Conservation (phyloP, 108 stramenopile genomes). For the Nitzschia palea region DNA sequence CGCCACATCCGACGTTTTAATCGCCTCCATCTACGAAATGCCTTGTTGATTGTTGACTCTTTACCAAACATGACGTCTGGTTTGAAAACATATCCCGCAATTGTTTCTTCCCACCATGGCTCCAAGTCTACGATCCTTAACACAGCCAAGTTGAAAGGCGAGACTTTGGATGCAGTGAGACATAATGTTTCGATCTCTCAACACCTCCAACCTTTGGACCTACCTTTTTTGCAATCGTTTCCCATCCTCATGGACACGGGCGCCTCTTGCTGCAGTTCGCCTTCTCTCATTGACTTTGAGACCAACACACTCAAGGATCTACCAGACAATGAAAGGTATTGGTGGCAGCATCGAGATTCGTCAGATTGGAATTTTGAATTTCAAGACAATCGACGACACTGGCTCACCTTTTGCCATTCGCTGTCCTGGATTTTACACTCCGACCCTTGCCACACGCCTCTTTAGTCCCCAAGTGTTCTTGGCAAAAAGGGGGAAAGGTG, state of each 20-base stretch:
- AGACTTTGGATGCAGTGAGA: neutral
- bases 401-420: neutral
- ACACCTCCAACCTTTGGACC: neutral
- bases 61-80: neutral
- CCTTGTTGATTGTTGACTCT: neutral
- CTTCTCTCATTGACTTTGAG: neutral
- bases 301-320: neutral
- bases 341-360: constrained; percentile 3
- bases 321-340: constrained; percentile 4
- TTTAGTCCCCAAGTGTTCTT: constrained; percentile 1
- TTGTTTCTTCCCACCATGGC: neutral
- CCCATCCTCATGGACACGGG: neutral
- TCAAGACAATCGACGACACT: neutral
- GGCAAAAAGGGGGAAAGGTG: neutral
- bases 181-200: neutral
- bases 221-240: neutral
- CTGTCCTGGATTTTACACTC: neutral
- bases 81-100: neutral
- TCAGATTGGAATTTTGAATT: neutral
- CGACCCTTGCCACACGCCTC: neutral
- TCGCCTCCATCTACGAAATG: neutral
- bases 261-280: neutral
- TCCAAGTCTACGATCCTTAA: neutral
- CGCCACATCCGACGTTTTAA: too few species aligned
- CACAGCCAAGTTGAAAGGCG: neutral